A percentile compares a stretch with the other conserved stretches of the same genome.
These are phyloP conservation scores for Globisporangium takayamanum DNA, from an alignment of 352 stramenopile species.

Conservation along the genomic window DNA sequence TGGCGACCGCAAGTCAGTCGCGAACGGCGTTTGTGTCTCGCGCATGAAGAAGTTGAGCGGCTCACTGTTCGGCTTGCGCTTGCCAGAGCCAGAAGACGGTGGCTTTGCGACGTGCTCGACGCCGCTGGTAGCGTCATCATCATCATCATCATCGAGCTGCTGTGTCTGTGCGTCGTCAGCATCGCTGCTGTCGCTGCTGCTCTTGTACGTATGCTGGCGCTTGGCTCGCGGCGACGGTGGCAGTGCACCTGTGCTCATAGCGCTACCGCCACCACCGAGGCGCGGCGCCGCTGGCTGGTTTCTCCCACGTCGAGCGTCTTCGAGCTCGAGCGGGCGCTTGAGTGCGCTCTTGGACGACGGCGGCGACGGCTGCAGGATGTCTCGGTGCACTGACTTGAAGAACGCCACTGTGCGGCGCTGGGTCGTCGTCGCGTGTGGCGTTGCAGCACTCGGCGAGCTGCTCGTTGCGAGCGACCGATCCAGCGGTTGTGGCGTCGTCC, in stretches of 20 bases:
- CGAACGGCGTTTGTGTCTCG: conserved; percentile 6
- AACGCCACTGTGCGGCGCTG: background rate
- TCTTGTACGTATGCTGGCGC: background rate
- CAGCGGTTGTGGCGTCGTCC: background rate
- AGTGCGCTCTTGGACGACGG: conserved; percentile 1
- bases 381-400: conserved; percentile 4
- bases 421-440: background rate
- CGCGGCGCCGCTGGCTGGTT: background rate
- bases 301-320: background rate
- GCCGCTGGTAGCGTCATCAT: background rate
- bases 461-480: background rate
- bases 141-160: background rate
- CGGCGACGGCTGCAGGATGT: conserved; percentile 1
- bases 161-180: background rate
- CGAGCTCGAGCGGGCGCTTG: conserved; percentile 7
- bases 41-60: conserved; percentile 12
- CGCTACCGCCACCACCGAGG: background rate
- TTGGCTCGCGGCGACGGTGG: background rate
- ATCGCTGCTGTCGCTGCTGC: conserved; percentile 13
- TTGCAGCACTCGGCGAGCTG: background rate
- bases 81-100: background rate
- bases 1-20: background rate
- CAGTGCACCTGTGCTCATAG: background rate
- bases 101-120: background rate
- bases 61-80: background rate